Percentiles rank a stretch among this genome's conserved stretches.
phyloP scores from a whole-genome alignment of 2,329 filamentous ascomycete species.

The Ilyonectria destructans region DNA sequence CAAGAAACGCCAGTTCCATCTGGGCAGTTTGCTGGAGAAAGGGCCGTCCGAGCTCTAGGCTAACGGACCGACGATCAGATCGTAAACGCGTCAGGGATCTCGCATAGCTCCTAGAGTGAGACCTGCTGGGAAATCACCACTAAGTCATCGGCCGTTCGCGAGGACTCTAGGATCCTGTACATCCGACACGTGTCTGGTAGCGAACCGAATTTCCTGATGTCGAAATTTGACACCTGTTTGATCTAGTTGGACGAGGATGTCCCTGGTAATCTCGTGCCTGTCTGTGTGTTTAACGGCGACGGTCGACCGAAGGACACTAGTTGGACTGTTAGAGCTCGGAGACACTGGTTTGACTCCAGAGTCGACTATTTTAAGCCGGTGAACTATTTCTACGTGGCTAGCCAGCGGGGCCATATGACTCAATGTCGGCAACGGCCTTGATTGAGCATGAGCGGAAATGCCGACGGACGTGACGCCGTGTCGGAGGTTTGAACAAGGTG shows the following conservation, averaged over 20 bases:
- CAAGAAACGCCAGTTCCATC: conserved; percentile 31
- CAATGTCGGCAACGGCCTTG: neutral
- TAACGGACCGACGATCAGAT: conserved; percentile 42
- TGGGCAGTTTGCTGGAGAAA: conserved; percentile 28
- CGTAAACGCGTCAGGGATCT: conserved; percentile 43
- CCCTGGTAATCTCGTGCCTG: conserved; percentile 32
- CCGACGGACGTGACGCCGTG: neutral
- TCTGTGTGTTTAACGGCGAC: conserved; percentile 1
- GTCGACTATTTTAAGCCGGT: neutral
- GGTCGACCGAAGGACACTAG: neutral
- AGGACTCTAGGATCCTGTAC: conserved; percentile 25
- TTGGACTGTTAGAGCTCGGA: neutral
- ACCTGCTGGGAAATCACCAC: conserved; percentile 23
- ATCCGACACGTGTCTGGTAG: conserved; percentile 44
- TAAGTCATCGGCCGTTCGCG: conserved; percentile 18
- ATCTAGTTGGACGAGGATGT: conserved; percentile 36
- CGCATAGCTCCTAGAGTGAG: conserved; percentile 28
- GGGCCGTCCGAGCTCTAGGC: conserved; percentile 32
- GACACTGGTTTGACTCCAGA: neutral
- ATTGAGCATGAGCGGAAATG: neutral
- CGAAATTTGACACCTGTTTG: conserved; percentile 24
- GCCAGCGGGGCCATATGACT: neutral
- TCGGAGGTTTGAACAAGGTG: neutral
- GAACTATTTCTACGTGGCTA: neutral
- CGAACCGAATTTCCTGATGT: conserved; percentile 28